Percentiles rank a stretch among this genome's conserved stretches.
phyloP scores from a whole-genome alignment of 805 yeast species.

The Spencermartinsiella europaea region DNA sequence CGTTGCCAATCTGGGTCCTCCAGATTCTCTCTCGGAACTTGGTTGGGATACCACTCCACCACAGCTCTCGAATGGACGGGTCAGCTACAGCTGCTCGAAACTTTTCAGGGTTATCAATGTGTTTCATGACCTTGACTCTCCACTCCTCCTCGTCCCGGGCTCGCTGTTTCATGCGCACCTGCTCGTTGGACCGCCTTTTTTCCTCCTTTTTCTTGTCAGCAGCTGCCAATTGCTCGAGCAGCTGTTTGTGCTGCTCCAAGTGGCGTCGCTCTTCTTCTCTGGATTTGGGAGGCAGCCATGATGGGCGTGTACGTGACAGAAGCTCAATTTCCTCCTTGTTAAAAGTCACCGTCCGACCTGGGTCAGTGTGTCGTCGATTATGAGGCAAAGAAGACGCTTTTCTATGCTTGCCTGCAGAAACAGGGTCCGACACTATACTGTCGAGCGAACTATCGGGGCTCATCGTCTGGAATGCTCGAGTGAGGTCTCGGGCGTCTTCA shows the following conservation, averaged over 20 bases:
- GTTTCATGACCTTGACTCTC: slow-evolving; percentile 34
- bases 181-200: slow-evolving; percentile 16
- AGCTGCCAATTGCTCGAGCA: slow-evolving; percentile 33
- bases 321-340: not conserved
- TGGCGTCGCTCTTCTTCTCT: slow-evolving; percentile 50
- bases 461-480: slow-evolving; percentile 28
- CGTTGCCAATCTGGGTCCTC: slow-evolving; percentile 42
- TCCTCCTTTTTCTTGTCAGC: slow-evolving; percentile 33
- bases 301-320: slow-evolving; percentile 48
- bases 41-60: slow-evolving; percentile 59
- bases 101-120: slow-evolving; percentile 31
- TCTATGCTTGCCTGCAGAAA: not conserved
- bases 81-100: slow-evolving; percentile 28
- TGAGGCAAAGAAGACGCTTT: not conserved
- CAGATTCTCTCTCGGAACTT: slow-evolving; percentile 45
- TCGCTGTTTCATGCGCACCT: slow-evolving; percentile 21
- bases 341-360: not conserved
- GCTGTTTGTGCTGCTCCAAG: slow-evolving; percentile 44
- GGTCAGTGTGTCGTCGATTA: not conserved
- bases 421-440: not conserved
- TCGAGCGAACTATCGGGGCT: slow-evolving; percentile 6
- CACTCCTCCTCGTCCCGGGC: slow-evolving; percentile 34
- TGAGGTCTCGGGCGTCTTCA: slow-evolving; percentile 33
- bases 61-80: slow-evolving; percentile 45
- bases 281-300: slow-evolving; percentile 62